Conservation (phyloP, 2,329 filamentous ascomycete genomes). For the Beauveria asiatica region DNA sequence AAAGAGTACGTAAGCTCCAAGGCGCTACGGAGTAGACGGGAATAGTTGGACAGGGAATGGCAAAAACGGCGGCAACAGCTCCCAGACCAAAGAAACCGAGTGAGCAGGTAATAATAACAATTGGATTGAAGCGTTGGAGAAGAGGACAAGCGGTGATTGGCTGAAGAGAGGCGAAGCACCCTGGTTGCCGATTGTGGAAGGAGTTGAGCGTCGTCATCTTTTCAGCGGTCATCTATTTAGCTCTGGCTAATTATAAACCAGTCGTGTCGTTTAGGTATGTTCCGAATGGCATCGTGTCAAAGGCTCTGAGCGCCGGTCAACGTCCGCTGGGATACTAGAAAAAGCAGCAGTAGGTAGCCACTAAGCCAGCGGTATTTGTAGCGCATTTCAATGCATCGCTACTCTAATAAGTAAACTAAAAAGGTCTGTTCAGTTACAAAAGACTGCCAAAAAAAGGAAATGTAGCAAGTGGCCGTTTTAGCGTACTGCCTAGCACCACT, state of each 20-base stretch:
- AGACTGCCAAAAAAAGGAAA: not conserved
- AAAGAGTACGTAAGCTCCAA: not conserved
- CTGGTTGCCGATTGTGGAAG: constrained; percentile 1
- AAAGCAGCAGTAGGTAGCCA: too few species aligned
- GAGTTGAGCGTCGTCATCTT: constrained; percentile 7
- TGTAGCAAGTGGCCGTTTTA: too few species aligned
- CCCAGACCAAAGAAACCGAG: not conserved
- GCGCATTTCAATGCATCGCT: too few species aligned
- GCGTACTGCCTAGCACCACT: too few species aligned
- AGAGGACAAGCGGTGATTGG: not conserved
- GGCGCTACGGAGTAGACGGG: not conserved
- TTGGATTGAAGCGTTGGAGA: not conserved
- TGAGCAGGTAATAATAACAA: not conserved
- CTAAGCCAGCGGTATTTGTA: too few species aligned
- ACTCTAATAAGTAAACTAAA: too few species aligned
- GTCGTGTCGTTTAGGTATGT: too few species aligned
- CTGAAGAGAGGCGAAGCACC: constrained; percentile 1
- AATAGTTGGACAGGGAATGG: not conserved
- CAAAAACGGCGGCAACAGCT: not conserved
- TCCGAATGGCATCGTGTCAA: too few species aligned
- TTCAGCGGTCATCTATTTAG: not conserved
- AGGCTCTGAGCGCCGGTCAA: too few species aligned
- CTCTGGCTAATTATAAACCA: not conserved
- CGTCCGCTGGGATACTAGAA: too few species aligned
- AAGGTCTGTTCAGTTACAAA: too few species aligned